A percentile compares a stretch with the other conserved stretches of the same genome.
Conservation (phyloP, 495 filamentous ascomycete genomes). For the Aspergillus sparsus region DNA sequence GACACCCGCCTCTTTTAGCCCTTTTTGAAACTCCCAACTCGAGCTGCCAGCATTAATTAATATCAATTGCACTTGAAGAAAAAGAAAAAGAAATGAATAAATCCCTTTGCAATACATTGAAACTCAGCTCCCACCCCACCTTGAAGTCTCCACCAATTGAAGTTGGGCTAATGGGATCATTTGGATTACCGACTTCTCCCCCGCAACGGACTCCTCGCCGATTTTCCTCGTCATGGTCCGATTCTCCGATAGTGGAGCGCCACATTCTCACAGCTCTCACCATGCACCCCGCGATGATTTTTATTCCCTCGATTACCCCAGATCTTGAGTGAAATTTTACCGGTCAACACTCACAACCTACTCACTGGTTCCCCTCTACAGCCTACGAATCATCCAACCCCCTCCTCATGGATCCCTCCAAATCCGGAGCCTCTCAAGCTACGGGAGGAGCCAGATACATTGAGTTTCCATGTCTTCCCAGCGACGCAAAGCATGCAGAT, state of each 20-base stretch:
- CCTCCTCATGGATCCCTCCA: constrained; percentile 31
- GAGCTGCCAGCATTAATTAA: too few species aligned
- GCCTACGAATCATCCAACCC: not conserved
- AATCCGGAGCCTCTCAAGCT: constrained; percentile 25
- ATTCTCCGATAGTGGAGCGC: constrained; percentile 17
- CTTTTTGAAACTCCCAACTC: not conserved
- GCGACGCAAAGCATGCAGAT: constrained; percentile 56
- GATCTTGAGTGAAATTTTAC: not conserved
- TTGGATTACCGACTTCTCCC: constrained; percentile 12
- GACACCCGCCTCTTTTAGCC: not conserved
- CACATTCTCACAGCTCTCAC: constrained; percentile 11
- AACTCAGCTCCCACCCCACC: not conserved
- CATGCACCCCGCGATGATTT: not conserved
- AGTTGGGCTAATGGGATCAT: not conserved
- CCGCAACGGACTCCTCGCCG: constrained; percentile 32
- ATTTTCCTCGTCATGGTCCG: constrained; percentile 33
- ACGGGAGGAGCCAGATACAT: constrained; percentile 57
- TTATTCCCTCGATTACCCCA: not conserved
- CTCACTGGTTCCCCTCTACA: too few species aligned
- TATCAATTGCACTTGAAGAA: too few species aligned
- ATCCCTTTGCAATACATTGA: not conserved
- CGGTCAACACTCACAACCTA: not conserved
- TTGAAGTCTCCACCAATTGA: not conserved
- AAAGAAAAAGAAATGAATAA: too few species aligned
- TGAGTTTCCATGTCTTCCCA: constrained; percentile 60